Evolutionary conservation across 129 eudicot genomes (phyloP).

Genomic region (Logfia minima): DNA sequence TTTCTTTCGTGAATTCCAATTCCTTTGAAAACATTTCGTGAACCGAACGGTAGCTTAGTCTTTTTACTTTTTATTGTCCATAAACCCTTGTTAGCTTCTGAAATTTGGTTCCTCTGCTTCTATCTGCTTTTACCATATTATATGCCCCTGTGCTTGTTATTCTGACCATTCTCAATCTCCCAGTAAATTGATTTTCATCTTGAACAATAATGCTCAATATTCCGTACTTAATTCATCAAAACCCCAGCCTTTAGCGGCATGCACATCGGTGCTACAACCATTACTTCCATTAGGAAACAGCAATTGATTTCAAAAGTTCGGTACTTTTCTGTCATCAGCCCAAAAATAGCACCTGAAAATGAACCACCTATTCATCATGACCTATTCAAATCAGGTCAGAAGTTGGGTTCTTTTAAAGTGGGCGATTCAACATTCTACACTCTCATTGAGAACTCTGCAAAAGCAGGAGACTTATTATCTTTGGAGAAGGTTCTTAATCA

Average conservation of each 20-base stretch:
- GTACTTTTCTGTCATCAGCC: conserved; percentile 36
- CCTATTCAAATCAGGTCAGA: conserved; percentile 45
- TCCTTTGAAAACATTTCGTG: too few relatives aligned
- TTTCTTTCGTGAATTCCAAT: too few relatives aligned
- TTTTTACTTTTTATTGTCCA: too few relatives aligned
- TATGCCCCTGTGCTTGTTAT: background rate
- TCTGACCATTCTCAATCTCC: background rate
- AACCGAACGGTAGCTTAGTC: too few relatives aligned
- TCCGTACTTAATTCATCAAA: conserved; percentile 9
- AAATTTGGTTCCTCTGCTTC: background rate
- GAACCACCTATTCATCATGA: conserved; percentile 47
- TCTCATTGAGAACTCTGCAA: conserved; percentile 61
- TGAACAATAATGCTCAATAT: conserved; percentile 15
- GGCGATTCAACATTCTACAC: conserved; percentile 84
- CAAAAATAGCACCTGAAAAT: conserved; percentile 17
- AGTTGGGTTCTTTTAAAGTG: conserved; percentile 59
- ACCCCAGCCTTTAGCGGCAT: conserved; percentile 38
- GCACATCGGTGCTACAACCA: conserved; percentile 37
- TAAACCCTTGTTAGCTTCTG: background rate
- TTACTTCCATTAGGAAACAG: conserved; percentile 32
- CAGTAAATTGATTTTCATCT: background rate
- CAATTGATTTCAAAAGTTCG: conserved; percentile 33
- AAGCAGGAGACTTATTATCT: conserved; percentile 59
- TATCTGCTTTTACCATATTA: background rate
- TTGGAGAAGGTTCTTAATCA: conserved; percentile 57